A percentile compares a stretch with the other conserved stretches of the same genome.
These are phyloP conservation scores for Hortiboletus flavorubellus DNA, from an alignment of 768 basidiomycete species.

Conservation along the genomic window DNA sequence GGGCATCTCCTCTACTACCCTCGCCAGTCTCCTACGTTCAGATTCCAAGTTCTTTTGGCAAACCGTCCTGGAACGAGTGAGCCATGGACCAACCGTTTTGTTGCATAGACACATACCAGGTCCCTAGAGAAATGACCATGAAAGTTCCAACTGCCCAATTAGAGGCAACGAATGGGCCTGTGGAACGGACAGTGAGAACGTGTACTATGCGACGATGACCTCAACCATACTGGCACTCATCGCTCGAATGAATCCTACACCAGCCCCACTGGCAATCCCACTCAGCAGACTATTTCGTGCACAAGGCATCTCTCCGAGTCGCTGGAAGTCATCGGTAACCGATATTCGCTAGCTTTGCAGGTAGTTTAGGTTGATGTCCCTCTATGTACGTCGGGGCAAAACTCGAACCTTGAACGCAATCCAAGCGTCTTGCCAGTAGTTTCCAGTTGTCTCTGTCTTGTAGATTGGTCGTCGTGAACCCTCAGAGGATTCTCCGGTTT, in stretches of 20 bases:
- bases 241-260: conserved; percentile 71
- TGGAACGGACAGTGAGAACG: conserved; percentile 4
- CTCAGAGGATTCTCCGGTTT: conserved; percentile 5
- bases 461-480: conserved; percentile 22
- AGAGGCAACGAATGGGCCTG: conserved; percentile 59
- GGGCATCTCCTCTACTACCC: conserved; percentile 60
- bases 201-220: neutral
- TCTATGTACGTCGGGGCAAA: neutral
- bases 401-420: conserved; percentile 30
- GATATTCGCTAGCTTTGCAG: conserved; percentile 46
- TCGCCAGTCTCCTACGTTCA: conserved; percentile 53
- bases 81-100: conserved; percentile 1
- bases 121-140: conserved; percentile 58
- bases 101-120: conserved; percentile 51
- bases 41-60: conserved; percentile 54
- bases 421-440: conserved; percentile 32
- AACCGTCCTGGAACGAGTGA: conserved; percentile 47
- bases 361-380: conserved; percentile 10
- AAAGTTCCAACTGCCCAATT: conserved; percentile 83
- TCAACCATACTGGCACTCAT: conserved; percentile 54
- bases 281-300: conserved; percentile 70
- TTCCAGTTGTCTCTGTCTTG: conserved; percentile 30
- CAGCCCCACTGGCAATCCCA: conserved; percentile 77
- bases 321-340: conserved; percentile 49
- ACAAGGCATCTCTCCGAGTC: conserved; percentile 71